Conservation (phyloP, 2,329 filamentous ascomycete genomes). For the Botrytis hyacinthi region DNA sequence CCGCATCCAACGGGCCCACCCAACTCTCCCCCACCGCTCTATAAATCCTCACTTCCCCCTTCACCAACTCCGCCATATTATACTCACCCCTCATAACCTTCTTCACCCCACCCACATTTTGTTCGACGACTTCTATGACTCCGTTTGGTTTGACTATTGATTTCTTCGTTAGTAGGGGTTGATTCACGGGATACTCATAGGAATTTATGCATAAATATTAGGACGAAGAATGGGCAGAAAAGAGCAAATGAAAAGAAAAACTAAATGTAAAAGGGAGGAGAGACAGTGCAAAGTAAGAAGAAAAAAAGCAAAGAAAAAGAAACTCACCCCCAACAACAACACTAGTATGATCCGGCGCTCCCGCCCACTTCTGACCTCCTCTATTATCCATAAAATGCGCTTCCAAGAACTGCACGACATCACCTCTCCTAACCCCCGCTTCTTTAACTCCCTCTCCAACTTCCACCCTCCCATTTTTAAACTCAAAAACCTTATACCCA, state of each 20-base stretch:
- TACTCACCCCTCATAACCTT: not conserved
- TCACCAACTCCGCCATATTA: not conserved
- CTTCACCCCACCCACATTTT: not conserved
- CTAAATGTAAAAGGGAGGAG: not conserved
- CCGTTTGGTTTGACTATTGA: not conserved
- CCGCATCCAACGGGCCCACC: not conserved
- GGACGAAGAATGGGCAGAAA: not conserved
- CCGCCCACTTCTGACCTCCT: slow-evolving; percentile 35
- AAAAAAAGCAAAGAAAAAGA: not conserved
- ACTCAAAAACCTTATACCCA: slow-evolving; percentile 38
- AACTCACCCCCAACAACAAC: slow-evolving; percentile 32
- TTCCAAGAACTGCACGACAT: slow-evolving; percentile 40
- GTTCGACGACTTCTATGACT: not conserved
- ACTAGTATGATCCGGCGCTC: slow-evolving; percentile 40
- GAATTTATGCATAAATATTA: not conserved
- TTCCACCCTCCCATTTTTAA: slow-evolving; percentile 26
- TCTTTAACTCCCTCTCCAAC: slow-evolving; percentile 31
- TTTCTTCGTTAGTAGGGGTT: not conserved
- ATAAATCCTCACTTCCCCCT: not conserved
- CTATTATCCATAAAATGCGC: slow-evolving; percentile 35
- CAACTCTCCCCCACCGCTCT: not conserved
- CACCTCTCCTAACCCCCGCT: slow-evolving; percentile 37
- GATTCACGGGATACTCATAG: not conserved
- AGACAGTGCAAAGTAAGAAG: not conserved
- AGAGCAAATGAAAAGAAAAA: not conserved